These are phyloP conservation scores for Sungouiella thailandica DNA, from an alignment of 805 yeast species.

Conservation along the genomic window DNA sequence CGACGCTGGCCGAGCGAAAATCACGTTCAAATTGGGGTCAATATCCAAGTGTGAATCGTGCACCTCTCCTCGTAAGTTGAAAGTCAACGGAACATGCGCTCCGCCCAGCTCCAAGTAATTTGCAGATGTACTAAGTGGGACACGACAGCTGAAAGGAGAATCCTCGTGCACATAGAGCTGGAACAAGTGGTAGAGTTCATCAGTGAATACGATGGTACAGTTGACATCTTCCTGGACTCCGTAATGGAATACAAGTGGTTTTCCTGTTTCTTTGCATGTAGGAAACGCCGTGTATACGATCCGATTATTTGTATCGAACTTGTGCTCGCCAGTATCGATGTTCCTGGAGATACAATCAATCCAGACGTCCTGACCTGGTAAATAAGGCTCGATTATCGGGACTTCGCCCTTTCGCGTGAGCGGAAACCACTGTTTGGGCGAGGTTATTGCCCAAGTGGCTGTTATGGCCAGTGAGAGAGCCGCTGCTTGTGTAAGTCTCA, in stretches of 20 bases:
- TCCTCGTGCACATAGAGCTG: conserved; percentile 77
- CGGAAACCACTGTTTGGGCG: conserved; percentile 25
- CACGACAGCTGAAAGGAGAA: conserved; percentile 65
- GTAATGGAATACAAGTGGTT: conserved; percentile 52
- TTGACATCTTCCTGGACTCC: conserved; percentile 46
- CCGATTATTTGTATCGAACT: conserved; percentile 55
- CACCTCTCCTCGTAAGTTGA: conserved; percentile 62
- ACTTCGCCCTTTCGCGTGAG: conserved; percentile 34
- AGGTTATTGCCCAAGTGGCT: no score
- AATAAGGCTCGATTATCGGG: conserved; percentile 33
- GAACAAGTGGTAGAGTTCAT: conserved; percentile 61
- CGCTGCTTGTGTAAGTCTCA: no score
- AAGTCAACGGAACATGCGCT: conserved; percentile 52
- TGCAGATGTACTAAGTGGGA: conserved; percentile 46
- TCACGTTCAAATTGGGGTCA: conserved; percentile 51
- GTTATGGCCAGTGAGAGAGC: no score
- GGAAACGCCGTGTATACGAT: conserved; percentile 59
- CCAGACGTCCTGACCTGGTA: conserved; percentile 37
- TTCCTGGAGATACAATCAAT: conserved; percentile 62
- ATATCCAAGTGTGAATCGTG: conserved; percentile 66
- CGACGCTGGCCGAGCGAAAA: conserved; percentile 37
- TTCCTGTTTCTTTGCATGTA: conserved; percentile 57
- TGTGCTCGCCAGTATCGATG: conserved; percentile 74
- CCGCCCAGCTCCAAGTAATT: conserved; percentile 40
- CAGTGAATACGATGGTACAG: conserved; percentile 60